Evolutionary conservation across 2,329 filamentous ascomycete genomes (phyloP).

Genomic region (Fusarium sp.): DNA sequence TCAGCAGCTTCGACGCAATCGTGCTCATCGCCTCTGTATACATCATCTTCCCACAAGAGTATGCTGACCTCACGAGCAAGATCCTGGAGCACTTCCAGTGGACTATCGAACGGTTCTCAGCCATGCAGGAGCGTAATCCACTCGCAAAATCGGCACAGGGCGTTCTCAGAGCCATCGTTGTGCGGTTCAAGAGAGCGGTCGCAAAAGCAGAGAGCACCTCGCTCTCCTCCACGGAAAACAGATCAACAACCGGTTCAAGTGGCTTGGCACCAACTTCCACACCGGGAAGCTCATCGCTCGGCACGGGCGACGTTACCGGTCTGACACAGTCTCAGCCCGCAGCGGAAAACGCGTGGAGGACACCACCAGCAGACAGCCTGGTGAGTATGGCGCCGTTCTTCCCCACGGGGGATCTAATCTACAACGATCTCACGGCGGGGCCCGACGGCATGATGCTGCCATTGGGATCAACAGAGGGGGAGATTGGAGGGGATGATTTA

Average conservation of each 20-base stretch:
- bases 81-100: constrained; percentile 69
- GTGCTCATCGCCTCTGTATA: constrained; percentile 71
- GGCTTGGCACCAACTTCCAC: constrained; percentile 24
- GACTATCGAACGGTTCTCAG: constrained; percentile 69
- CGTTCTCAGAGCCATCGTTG: constrained; percentile 66
- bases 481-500: constrained; percentile 25
- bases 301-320: constrained; percentile 6
- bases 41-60: constrained; percentile 69
- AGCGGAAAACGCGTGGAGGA: constrained; percentile 50
- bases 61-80: constrained; percentile 58
- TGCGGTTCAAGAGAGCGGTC: constrained; percentile 64
- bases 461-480: constrained; percentile 18
- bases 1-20: constrained; percentile 73
- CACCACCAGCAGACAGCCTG: constrained; percentile 62
- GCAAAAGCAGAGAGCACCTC: constrained; percentile 42
- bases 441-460: constrained; percentile 44
- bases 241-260: constrained; percentile 1
- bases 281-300: constrained; percentile 22
- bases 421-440: constrained; percentile 65
- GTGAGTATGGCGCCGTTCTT: constrained; percentile 66
- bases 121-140: constrained; percentile 64
- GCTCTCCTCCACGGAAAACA: constrained; percentile 13
- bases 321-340: constrained; percentile 6
- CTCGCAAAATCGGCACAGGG: constrained; percentile 66
- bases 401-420: constrained; percentile 67